These are phyloP conservation scores for Diversispora eburnea DNA, from an alignment of 192 early-diverging fungal genomes.

Conservation along the genomic window DNA sequence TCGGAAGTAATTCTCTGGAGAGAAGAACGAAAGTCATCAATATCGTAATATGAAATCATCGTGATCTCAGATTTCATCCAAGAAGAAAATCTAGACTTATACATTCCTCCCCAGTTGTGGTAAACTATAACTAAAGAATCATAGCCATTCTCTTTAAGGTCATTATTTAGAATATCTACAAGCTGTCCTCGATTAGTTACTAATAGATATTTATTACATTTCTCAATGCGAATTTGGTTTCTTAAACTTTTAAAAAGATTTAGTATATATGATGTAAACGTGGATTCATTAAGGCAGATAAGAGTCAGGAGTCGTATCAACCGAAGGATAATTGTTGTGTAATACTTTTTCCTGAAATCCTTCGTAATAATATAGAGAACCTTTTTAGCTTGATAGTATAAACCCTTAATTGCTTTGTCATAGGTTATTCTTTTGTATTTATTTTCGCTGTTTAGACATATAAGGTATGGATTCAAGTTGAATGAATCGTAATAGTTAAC, in stretches of 20 bases:
- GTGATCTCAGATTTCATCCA: neutral
- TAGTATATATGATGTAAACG: neutral
- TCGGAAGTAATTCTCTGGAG: neutral
- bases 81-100: neutral
- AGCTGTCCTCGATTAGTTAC: neutral
- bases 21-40: neutral
- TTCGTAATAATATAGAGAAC: no score
- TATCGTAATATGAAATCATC: slow-evolving; percentile 9
- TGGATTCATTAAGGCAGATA: no score
- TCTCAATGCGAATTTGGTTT: neutral
- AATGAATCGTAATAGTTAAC: neutral
- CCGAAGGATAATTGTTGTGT: no score
- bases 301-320: no score
- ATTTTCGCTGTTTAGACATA: neutral
- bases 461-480: neutral
- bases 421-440: no score
- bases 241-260: neutral
- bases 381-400: no score
- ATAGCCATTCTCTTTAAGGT: neutral
- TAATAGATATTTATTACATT: slow-evolving; percentile 10
- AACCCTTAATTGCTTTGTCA: no score
- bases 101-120: neutral
- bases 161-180: neutral
- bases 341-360: no score
- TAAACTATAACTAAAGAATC: slow-evolving; percentile 18